Base-by-base conservation (phyloP, 2,329 filamentous ascomycete species). In the Apiospora koreana region DNA sequence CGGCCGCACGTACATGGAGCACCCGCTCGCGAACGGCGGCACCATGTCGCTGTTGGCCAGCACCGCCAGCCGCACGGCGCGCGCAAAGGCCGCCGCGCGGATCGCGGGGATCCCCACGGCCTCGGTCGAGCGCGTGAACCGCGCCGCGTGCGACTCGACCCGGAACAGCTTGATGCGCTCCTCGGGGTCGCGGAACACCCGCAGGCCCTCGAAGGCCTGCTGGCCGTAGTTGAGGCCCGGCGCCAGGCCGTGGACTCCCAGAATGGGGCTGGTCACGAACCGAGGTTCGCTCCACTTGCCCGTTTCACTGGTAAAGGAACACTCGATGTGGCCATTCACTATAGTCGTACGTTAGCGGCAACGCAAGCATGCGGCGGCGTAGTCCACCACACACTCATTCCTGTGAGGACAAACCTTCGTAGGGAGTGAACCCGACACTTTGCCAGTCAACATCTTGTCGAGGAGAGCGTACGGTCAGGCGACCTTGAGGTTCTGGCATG, bases 1-100 rank as follows among this genome's bases (percentile, higher is more conserved):
- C 1, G 91, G 91, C 0, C 91, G 86, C 70, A 93, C 86, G 77
- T 93, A 93, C 86, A 93, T 89, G 9, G 88, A 87, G 0, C 89
- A 89, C 9, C 88, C 87, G 0, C 87, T 88, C 41, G 85, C 82
- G 76, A 89, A 86, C 0, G 91, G 91, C 4, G 91, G 91, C 0
- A 93, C 91, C 75, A 86, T 92, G 70, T 88, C 90, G 18, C 91
- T 91, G 75, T 93, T 93, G 73, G 87, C 82, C 2, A 84, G 85
- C 12, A 93, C 90, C 3, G 91, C 91, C 41, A 91, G 79, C 68
- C 86, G 85, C 62, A 90, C 87, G 4, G 74, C 86, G 87, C 64
- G 86, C 80, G 31, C 89, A 80, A 92, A 93, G 46, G 87, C 83
- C 0, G 86, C 83, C 35, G 86, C 83, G 0, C 91, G 89, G 0